Conservation (phyloP, 2,329 filamentous ascomycete genomes). For the Celoporthe dispersa region DNA sequence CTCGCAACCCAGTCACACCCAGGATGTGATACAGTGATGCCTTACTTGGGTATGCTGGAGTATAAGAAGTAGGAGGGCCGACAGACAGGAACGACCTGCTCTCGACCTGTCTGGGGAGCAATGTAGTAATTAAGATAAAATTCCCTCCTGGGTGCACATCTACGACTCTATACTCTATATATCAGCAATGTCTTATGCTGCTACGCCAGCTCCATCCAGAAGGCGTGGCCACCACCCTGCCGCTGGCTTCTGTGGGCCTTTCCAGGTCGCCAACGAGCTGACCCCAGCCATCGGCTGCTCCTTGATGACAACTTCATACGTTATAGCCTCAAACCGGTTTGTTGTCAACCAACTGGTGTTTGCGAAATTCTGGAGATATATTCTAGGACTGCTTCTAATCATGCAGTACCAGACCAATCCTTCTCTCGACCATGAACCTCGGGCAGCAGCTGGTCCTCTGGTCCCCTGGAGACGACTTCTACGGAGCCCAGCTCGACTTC, state of each 20-base stretch:
- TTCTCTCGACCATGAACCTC: background rate
- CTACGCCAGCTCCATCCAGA: background rate
- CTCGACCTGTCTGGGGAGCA: background rate
- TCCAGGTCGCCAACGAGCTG: conserved; percentile 11
- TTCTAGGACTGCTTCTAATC: background rate
- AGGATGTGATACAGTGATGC: background rate
- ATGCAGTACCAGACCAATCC: background rate
- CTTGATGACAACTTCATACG: conserved; percentile 16
- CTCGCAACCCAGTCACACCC: background rate
- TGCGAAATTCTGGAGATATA: background rate
- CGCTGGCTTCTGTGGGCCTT: background rate
- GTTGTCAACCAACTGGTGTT: conserved; percentile 5
- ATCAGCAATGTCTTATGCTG: background rate
- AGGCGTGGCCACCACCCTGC: background rate
- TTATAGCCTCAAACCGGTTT: conserved; percentile 10
- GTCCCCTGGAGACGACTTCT: background rate
- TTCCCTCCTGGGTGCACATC: background rate
- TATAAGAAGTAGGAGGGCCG: background rate
- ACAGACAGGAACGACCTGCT: background rate
- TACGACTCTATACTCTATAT: background rate
- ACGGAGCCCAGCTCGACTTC: conserved; percentile 6
- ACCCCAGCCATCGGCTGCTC: conserved; percentile 15
- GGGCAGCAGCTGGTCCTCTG: conserved; percentile 1
- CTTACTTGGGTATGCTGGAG: background rate
- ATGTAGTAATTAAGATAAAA: background rate